phyloP scores from a whole-genome alignment of 768 basidiomycete species.

The Boletus rubescentipes region DNA sequence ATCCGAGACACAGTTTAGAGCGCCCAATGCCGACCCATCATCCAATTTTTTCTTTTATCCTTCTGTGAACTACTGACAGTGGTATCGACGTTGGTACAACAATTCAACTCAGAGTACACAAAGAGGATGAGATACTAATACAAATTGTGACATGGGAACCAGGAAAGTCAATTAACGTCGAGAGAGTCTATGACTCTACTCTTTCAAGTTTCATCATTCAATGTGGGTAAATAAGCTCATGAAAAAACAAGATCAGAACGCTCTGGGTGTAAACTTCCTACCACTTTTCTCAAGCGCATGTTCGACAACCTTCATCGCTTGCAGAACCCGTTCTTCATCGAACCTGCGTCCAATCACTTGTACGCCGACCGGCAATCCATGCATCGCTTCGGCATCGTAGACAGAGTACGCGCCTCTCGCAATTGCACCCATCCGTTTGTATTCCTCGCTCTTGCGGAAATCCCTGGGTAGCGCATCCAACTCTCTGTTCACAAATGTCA shows the following conservation, averaged over 20 bases:
- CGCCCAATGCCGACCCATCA: too few relatives aligned
- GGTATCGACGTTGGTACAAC: too few relatives aligned
- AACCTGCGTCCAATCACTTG: constrained; percentile 61
- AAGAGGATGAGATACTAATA: too few relatives aligned
- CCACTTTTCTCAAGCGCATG: constrained; percentile 25
- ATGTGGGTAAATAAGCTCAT: too few relatives aligned
- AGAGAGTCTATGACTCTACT: too few relatives aligned
- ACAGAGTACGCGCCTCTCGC: constrained; percentile 48
- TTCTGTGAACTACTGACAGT: too few relatives aligned
- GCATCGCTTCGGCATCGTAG: constrained; percentile 63
- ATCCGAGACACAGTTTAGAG: too few relatives aligned
- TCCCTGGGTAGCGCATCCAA: constrained; percentile 38
- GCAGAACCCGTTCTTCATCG: constrained; percentile 72
- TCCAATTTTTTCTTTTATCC: too few relatives aligned
- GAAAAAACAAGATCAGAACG: constrained; percentile 15
- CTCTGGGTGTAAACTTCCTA: constrained; percentile 21
- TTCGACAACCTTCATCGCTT: constrained; percentile 64
- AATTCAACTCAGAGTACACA: too few relatives aligned
- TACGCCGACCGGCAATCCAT: constrained; percentile 66
- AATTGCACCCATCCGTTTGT: constrained; percentile 39
- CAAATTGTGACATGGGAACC: too few relatives aligned
- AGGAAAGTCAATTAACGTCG: too few relatives aligned
- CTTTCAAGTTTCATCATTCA: too few relatives aligned
- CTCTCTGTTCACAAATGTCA: constrained; percentile 49
- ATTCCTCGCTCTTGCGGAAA: constrained; percentile 27